phyloP scores from a whole-genome alignment of 331 rosid species.

The Malus hybrid region DNA sequence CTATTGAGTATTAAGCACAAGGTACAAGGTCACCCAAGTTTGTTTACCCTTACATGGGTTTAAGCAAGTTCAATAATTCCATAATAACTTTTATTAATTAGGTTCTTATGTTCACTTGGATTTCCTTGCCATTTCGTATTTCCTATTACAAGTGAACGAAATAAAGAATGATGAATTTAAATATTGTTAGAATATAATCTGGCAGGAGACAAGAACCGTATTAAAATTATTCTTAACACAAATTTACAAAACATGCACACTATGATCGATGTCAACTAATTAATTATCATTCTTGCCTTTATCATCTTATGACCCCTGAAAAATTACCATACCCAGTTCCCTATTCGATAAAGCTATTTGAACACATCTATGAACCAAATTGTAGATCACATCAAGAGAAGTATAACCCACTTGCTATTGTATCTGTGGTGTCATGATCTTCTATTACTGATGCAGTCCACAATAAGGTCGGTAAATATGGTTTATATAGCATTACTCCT shows the following conservation, averaged over 20 bases:
- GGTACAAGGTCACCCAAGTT: too few species aligned
- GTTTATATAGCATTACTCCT: not conserved
- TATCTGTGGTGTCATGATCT: not conserved
- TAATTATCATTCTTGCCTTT: not conserved
- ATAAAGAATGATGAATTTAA: not conserved
- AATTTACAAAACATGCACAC: not conserved
- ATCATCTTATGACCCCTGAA: not conserved
- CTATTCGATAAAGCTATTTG: slow-evolving; percentile 1
- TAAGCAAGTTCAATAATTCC: too few species aligned
- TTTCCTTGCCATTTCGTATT: too few species aligned
- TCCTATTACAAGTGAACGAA: not conserved
- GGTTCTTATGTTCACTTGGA: too few species aligned
- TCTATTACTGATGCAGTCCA: not conserved
- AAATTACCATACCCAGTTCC: not conserved
- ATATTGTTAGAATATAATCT: too few species aligned
- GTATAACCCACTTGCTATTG: not conserved
- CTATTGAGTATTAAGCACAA: too few species aligned
- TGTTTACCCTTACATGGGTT: too few species aligned
- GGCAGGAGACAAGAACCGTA: not conserved
- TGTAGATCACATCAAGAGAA: not conserved
- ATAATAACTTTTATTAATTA: too few species aligned
- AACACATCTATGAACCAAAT: not conserved
- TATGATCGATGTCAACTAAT: not conserved
- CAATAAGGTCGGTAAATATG: not conserved
- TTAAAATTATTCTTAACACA: not conserved